Conservation (phyloP, 2,329 filamentous ascomycete species). For the Mycogone perniciosa region DNA sequence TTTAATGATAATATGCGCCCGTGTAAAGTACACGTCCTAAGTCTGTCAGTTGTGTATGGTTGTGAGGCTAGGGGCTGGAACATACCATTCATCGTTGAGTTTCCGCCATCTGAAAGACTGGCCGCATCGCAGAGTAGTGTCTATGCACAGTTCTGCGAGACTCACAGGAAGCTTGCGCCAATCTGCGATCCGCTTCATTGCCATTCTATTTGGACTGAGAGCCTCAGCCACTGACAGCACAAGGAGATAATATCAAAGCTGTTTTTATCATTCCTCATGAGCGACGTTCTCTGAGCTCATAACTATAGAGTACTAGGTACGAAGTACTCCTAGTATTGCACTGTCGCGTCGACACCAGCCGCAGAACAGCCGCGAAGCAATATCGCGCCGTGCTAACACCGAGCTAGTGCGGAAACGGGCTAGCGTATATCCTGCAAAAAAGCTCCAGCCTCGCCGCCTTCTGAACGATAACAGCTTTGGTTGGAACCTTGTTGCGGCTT, state of each 20-base stretch:
- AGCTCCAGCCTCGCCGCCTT: slow-evolving; percentile 39
- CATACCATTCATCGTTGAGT: slow-evolving; percentile 74
- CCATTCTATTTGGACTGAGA: slow-evolving; percentile 21
- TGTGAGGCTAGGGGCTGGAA: neutral
- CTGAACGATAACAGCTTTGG: slow-evolving; percentile 19
- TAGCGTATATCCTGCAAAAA: slow-evolving; percentile 32
- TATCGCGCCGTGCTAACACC: neutral
- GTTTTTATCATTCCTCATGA: no score
- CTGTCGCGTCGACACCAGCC: slow-evolving; percentile 8
- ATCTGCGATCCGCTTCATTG: slow-evolving; percentile 51
- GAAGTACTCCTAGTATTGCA: no score
- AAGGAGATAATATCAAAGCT: no score
- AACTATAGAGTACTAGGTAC: neutral
- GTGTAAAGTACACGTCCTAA: slow-evolving; percentile 72
- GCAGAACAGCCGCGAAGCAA: slow-evolving; percentile 9
- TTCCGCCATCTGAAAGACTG: slow-evolving; percentile 97
- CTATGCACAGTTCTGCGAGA: slow-evolving; percentile 82
- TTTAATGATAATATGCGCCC: slow-evolving; percentile 79
- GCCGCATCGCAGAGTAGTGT: slow-evolving; percentile 88
- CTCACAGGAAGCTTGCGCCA: slow-evolving; percentile 85
- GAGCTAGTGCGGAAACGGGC: slow-evolving; percentile 13
- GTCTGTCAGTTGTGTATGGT: slow-evolving; percentile 8
- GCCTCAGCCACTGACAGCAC: no score
- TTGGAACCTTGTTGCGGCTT: slow-evolving; percentile 24
- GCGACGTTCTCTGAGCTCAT: neutral